Evolutionary conservation across 371 early-diverging fungal genomes (phyloP).

Genomic region (Zychaea mexicana): DNA sequence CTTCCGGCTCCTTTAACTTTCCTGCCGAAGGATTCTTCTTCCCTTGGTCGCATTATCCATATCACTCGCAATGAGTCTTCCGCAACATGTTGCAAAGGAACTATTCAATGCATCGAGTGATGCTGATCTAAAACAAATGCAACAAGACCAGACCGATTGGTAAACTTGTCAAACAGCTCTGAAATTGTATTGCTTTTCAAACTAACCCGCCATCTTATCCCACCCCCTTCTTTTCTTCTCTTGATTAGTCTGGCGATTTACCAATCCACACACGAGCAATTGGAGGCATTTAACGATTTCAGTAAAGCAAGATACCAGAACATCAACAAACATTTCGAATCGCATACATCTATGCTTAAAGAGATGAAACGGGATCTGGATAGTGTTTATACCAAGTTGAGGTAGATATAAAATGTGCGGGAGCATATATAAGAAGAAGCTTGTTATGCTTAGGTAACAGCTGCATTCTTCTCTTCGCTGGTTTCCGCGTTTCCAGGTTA

Average conservation of each 20-base stretch:
- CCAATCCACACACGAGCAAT: constrained; percentile 26
- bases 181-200: background rate
- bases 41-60: background rate
- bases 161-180: background rate
- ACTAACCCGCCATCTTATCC: background rate
- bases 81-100: constrained; percentile 4
- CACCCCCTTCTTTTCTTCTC: background rate
- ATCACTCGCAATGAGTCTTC: background rate
- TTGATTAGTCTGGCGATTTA: constrained; percentile 26
- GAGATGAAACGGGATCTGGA: constrained; percentile 46
- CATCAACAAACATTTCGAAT: constrained; percentile 45
- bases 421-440: background rate
- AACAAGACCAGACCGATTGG: constrained; percentile 10
- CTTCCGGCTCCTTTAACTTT: background rate
- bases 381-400: constrained; percentile 37
- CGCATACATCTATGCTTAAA: constrained; percentile 39
- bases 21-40: background rate
- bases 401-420: constrained; percentile 11
- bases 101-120: constrained; percentile 9
- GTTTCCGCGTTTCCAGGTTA: no score
- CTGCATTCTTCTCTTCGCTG: background rate
- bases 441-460: background rate
- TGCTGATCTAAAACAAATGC: constrained; percentile 3
- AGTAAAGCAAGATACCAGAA: constrained; percentile 47
- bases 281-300: constrained; percentile 49